Percentiles rank a stretch among this genome's conserved stretches.
Evolutionary conservation across 495 filamentous ascomycete species (phyloP).

Genomic region (Podospora anserina): DNA sequence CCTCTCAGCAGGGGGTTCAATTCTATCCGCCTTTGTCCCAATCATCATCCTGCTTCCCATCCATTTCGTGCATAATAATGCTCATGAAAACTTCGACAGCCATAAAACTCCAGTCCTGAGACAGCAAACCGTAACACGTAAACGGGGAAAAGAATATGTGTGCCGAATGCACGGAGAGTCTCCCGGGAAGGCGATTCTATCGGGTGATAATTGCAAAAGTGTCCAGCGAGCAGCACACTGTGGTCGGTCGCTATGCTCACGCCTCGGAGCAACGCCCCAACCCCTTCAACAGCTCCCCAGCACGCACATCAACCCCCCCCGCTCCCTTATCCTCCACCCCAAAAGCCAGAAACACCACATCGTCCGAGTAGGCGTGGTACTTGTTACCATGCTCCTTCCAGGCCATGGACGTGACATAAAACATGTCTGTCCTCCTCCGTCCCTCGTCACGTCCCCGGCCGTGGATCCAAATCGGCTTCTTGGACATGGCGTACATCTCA

Average conservation of each 20-base stretch:
- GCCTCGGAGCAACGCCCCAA: slow-evolving; percentile 33
- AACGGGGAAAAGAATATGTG: neutral
- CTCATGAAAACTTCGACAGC: neutral
- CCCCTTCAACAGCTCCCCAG: slow-evolving; percentile 44
- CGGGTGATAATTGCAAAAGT: neutral
- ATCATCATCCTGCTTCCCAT: neutral
- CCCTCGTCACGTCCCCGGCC: slow-evolving; percentile 31
- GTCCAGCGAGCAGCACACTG: no score
- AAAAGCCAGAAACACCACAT: slow-evolving; percentile 48
- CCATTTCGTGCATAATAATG: neutral
- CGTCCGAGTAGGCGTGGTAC: slow-evolving; percentile 52
- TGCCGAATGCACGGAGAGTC: neutral
- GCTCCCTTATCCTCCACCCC: slow-evolving; percentile 47
- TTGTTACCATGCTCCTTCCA: slow-evolving; percentile 45
- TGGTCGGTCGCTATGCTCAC: neutral
- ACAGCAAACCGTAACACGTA: neutral
- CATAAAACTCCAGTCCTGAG: neutral
- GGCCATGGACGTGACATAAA: slow-evolving; percentile 52
- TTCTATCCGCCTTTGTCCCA: no score
- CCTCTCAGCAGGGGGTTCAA: no score
- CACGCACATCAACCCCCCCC: slow-evolving; percentile 46
- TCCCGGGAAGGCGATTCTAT: neutral
- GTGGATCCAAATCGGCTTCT: slow-evolving; percentile 51
- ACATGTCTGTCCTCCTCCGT: slow-evolving; percentile 43
- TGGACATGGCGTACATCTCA: slow-evolving; percentile 47